Evolutionary conservation across 2,329 filamentous ascomycete genomes (phyloP), one percentile per base, ranked within the genome.

Genomic region (Colletotrichum sidae): DNA sequence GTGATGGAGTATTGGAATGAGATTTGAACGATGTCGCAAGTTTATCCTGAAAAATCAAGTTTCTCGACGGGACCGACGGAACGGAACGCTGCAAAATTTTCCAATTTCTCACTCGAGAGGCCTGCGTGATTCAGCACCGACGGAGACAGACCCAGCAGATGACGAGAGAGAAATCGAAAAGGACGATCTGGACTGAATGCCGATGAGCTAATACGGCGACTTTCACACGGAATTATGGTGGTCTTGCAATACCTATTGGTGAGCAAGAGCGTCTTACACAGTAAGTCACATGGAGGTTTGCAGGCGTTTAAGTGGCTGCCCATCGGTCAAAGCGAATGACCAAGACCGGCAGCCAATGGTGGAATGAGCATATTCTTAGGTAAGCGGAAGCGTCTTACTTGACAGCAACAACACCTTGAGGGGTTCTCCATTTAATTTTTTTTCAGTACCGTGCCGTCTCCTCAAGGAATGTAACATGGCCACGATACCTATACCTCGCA

Each of bases 121-220:
- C n/a, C 25, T 34, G 39, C 45, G 25, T 58, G 55, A 58, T 42
- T 58, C 46, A 58, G 37, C 13, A 2, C 46, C 7, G 39, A 25
- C 25, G 25, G 25, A 25, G 25, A 5, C 25, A 25, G 55, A 50
- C 55, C 55, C 55, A 58, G 37, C 33, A 15, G 38, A 51, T 58
- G 46, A 58, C 55, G 46, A 41, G 55, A 58, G 46, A 58, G 37
- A 58, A 58, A 58, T 38, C 17, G 46, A 58, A n/a, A 33, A 56
- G 34, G 33, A 39, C 35, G 54, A 25, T 25, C 25, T 25, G 25
- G 25, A 25, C 25, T 56, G 54, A 44, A 33, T 44, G 54, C 34
- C 54, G 34, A 56, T 47, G 44, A 33, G 15, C 53, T 56, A 56
- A 39, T 56, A 17, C 33, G 34, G 44, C 15, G 2, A 11, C 15